Evolutionary conservation across 164 flowering plant species (phyloP), one percentile per base, ranked within the genome.

Genomic region (Cinnamomum chago): DNA sequence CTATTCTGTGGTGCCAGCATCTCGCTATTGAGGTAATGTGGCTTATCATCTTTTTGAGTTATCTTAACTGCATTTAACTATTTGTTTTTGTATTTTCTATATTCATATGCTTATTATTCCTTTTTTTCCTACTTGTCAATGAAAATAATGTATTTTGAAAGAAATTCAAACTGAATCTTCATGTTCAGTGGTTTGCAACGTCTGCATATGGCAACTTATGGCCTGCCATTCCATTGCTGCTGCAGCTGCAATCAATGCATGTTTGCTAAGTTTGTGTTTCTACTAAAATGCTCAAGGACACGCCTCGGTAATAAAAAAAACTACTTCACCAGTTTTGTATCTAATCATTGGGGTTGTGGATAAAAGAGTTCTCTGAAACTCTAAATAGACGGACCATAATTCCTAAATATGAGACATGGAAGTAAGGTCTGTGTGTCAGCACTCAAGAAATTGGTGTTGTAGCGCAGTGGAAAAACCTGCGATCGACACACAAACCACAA

Each of bases 21-120:
- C 81, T 93, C 52, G 77, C 88, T 9, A 81, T 95, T 76, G 97
- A 95, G 97, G 99, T 93, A 86, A 72, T 62, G n/a, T 64, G 23
- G 3, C 71, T 5, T 65, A 5, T 65, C 50, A 60, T 67, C 33
- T 12, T 73, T 9, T 64, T 9, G 12, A 62, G 27, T 47, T 0
- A 24, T 70, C 28, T 52, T n/a, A 55, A 55, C 9, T 40, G 47
- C 47, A 40, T 40, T 40, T 40, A 40, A 40, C 10, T 40, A 40
- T 40, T 40, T 40, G 47, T 40, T 40, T 40, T 40, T 2, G 0
- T 40, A 40, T 40, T 40, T 55, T 55, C 60, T 15, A 3, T 55
- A 55, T 55, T 17, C 60, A 2, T 55, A 15, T 55, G 60, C 60
- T 2, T 55, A 40, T 55, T 14, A 18, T 20, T 55, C 60, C 60